Evolutionary conservation across 2,329 filamentous ascomycete genomes (phyloP), one percentile per base, ranked within the genome.

Genomic region (Paraphaeosphaeria minitans): DNA sequence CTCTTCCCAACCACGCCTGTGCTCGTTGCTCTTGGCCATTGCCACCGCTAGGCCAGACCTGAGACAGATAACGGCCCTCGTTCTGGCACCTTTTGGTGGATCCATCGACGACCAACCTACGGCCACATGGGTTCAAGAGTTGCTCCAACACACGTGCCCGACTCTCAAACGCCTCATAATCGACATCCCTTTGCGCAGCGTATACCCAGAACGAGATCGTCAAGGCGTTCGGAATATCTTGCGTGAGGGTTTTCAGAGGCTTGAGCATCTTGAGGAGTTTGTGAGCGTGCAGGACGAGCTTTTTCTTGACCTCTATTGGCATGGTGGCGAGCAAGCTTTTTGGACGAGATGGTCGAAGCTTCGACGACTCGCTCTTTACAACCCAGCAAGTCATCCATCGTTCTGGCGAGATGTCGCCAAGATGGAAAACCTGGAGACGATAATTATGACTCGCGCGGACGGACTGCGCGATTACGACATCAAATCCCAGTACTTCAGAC

Each of bases 261-360:
- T 84, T 0, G 69, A 75, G 41, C 69, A 63, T 33, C 71, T 85
- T 9, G 79, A 84, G 57, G 81, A 84, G 62, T 81, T 84, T 56
- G 78, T 80, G 43, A 81, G 79, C 64, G 72, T 82, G 21, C 75
- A 74, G 8, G 81, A 83, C 51, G 82, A 83, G 60, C 76, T 82
- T 5, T 75, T 72, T n/a, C 64, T 83, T 56, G 72, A 71, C 49
- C 60, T 76, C 0, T 55, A 58, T 19, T 61, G 54, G 14, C 53
- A 58, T 6, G 58, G 46, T 21, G 55, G 56, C 33, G 70, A 72
- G 24, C 63, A 73, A 19, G 73, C 74, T 10, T 75, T 81, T 3
- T 83, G 81, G 82, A 70, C 70, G 35, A 55, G 75, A 10, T 83
- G 80, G 79, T 77, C 76, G 8, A 72, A 75, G 4, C 71, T 84